Conservation (phyloP, 768 basidiomycete genomes). For the Antrodiella citrinella region DNA sequence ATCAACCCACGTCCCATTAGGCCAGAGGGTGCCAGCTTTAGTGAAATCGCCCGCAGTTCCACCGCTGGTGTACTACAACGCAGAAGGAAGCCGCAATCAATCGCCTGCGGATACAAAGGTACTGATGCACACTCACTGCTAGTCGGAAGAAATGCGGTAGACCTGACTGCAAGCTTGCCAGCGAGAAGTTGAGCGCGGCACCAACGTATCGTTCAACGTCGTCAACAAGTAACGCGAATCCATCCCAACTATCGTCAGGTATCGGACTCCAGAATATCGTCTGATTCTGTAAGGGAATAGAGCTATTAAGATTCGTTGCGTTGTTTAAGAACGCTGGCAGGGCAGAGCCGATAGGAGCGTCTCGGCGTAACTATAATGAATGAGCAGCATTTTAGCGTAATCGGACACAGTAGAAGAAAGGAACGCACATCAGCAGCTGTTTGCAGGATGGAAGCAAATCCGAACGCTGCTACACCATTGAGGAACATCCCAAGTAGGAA, state of each 20-base stretch:
- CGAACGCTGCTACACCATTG: slow-evolving; percentile 73
- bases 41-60: slow-evolving; percentile 67
- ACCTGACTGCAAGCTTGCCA: slow-evolving; percentile 49
- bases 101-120: slow-evolving; percentile 1
- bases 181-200: slow-evolving; percentile 57
- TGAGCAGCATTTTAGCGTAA: slow-evolving; percentile 9
- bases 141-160: slow-evolving; percentile 75
- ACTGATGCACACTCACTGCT: slow-evolving; percentile 59
- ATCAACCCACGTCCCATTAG: slow-evolving; percentile 78
- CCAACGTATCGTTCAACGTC: slow-evolving; percentile 81
- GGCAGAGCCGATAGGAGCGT: slow-evolving; percentile 61
- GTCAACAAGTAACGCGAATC: slow-evolving; percentile 74
- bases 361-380: slow-evolving; percentile 51
- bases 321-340: slow-evolving; percentile 71
- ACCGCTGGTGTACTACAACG: slow-evolving; percentile 37
- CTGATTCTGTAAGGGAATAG: slow-evolving; percentile 36
- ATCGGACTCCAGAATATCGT: slow-evolving; percentile 29
- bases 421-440: slow-evolving; percentile 56
- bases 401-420: no score
- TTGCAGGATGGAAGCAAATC: slow-evolving; percentile 73
- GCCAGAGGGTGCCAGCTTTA: slow-evolving; percentile 64
- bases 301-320: slow-evolving; percentile 54
- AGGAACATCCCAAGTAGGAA: slow-evolving; percentile 78
- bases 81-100: slow-evolving; percentile 2
- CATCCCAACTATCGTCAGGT: slow-evolving; percentile 51